Percentiles rank a stretch among this genome's conserved stretches.
phyloP scores from a whole-genome alignment of 257 asterid genomes.

The Paulownia fortunei region DNA sequence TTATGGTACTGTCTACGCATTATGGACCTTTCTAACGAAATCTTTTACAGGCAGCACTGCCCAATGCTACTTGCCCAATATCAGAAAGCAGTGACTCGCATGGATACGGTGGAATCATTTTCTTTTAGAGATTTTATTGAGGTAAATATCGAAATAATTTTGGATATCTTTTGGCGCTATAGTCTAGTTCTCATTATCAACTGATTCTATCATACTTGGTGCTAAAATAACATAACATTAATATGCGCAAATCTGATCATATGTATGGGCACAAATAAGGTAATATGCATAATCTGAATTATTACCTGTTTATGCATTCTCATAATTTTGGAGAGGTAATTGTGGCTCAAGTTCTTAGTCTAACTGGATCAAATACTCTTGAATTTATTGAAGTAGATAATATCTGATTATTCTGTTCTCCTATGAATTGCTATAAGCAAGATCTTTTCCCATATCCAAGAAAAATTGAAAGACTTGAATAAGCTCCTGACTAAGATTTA shows the following conservation, averaged over 20 bases:
- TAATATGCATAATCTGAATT: neutral
- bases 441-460: neutral
- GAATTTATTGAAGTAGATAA: neutral
- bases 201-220: neutral
- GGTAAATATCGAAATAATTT: conserved; percentile 41
- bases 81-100: conserved; percentile 90
- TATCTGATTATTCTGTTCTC: neutral
- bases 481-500: neutral
- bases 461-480: neutral
- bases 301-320: neutral
- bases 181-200: neutral
- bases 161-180: neutral
- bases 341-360: neutral
- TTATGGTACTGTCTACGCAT: neutral
- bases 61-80: conserved; percentile 90
- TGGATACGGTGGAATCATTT: conserved; percentile 69
- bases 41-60: conserved; percentile 55
- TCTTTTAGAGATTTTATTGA: conserved; percentile 63
- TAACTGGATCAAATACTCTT: neutral
- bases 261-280: neutral
- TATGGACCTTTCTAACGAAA: conserved; percentile 25
- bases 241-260: neutral
- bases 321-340: neutral
- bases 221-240: neutral
- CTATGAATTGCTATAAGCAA: neutral